Percentiles rank a stretch among this genome's conserved stretches.
phyloP scores from a whole-genome alignment of 192 early-diverging fungal genomes.

The Jimgerdemannia lactiflua region DNA sequence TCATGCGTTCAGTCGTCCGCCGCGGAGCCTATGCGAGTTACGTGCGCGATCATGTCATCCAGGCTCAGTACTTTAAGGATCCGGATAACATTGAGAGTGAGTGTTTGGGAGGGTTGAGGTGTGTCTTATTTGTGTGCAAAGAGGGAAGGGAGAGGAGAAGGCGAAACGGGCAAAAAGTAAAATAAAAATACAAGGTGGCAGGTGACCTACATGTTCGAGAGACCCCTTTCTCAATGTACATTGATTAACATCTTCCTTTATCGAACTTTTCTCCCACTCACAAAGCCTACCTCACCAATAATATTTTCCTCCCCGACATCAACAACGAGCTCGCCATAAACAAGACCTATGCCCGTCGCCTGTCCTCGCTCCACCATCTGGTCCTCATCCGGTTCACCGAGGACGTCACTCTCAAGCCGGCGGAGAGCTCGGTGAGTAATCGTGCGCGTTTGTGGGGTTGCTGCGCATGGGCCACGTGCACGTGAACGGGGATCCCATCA shows the following conservation, averaged over 20 bases:
- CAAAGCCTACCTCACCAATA: conserved; percentile 66
- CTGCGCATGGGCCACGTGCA: neutral
- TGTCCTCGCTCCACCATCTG: conserved; percentile 66
- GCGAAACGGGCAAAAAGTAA: neutral
- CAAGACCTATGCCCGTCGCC: conserved; percentile 50
- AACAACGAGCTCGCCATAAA: conserved; percentile 79
- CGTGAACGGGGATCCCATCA: neutral
- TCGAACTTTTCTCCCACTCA: no score
- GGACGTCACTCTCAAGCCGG: conserved; percentile 76
- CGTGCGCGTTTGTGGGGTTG: neutral
- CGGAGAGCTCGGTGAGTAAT: conserved; percentile 46
- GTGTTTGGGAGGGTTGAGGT: neutral
- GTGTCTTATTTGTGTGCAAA: neutral
- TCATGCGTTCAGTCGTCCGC: conserved; percentile 78
- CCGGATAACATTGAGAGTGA: conserved; percentile 14
- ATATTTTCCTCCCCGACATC: conserved; percentile 84
- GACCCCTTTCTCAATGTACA: no score
- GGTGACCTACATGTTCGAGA: no score
- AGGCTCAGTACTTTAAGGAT: conserved; percentile 94
- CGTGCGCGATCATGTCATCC: conserved; percentile 79
- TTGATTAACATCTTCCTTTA: no score
- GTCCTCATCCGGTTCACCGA: conserved; percentile 81
- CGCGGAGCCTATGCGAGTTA: conserved; percentile 82
- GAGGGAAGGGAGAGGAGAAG: neutral
- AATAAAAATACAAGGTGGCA: conserved; percentile 26